Evolutionary conservation across 805 yeast genomes (phyloP).

Genomic region (Tetrapisispora nanseiensis): DNA sequence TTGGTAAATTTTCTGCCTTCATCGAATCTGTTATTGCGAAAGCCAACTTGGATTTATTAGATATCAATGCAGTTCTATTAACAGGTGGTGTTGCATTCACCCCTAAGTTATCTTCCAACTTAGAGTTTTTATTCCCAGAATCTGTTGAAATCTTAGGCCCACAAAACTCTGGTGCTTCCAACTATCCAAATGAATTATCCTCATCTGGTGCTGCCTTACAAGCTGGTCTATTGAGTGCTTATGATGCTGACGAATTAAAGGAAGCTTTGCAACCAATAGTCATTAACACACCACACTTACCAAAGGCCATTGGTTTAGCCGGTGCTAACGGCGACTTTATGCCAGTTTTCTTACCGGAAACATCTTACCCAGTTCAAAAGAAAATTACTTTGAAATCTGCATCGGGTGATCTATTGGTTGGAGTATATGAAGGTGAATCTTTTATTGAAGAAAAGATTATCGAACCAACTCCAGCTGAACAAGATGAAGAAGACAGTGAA

Average conservation of each 20-base stretch:
- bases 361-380: constrained; percentile 86
- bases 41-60: constrained; percentile 77
- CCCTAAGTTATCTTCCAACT: constrained; percentile 77
- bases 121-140: constrained; percentile 73
- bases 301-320: constrained; percentile 76
- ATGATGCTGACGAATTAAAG: constrained; percentile 70
- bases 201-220: constrained; percentile 96
- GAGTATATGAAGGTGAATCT: constrained; percentile 79
- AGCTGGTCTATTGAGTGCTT: constrained; percentile 75
- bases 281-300: constrained; percentile 77
- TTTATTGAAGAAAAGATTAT: constrained; percentile 72
- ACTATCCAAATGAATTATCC: constrained; percentile 80
- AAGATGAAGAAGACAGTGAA: constrained; percentile 31
- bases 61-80: constrained; percentile 81
- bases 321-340: constrained; percentile 62
- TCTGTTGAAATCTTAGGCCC: constrained; percentile 62
- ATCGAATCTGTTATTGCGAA: constrained; percentile 65
- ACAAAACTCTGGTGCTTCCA: constrained; percentile 60
- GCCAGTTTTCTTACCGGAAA: constrained; percentile 67
- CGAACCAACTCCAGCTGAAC: constrained; percentile 38
- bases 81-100: constrained; percentile 91
- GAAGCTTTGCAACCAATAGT: constrained; percentile 75
- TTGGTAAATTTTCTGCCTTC: constrained; percentile 66
- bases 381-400: constrained; percentile 53
- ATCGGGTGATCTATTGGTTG: constrained; percentile 52